These are phyloP conservation scores for Fraxinus pennsylvanica DNA, from an alignment of 257 asterid species.

Conservation along the genomic window DNA sequence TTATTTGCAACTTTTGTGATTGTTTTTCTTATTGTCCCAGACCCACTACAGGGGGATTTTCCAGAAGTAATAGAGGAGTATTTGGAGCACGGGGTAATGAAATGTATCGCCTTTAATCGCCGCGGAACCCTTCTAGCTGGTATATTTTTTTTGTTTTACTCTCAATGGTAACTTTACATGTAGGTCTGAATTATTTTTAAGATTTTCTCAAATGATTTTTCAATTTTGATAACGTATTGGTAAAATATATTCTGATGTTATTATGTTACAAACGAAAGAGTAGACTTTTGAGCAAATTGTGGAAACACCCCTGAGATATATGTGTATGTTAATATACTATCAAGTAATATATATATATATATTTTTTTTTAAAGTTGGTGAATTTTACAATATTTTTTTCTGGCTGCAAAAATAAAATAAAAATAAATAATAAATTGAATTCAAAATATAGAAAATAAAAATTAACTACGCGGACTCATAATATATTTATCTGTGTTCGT, in stretches of 20 bases:
- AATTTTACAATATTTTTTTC: too few relatives aligned
- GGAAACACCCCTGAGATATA: not conserved
- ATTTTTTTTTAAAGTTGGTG: too few relatives aligned
- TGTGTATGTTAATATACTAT: too few relatives aligned
- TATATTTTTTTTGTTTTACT: conserved; percentile 27
- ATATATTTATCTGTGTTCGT: too few relatives aligned
- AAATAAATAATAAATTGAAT: too few relatives aligned
- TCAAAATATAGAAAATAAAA: too few relatives aligned
- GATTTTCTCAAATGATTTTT: not conserved
- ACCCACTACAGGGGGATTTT: conserved; percentile 91
- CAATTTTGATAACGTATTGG: not conserved
- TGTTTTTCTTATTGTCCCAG: conserved; percentile 36
- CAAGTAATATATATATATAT: too few relatives aligned
- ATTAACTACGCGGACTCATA: too few relatives aligned
- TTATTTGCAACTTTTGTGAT: not conserved
- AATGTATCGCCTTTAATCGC: conserved; percentile 86
- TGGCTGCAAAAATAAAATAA: too few relatives aligned
- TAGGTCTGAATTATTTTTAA: conserved; percentile 4
- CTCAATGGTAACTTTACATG: not conserved
- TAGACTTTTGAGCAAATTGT: not conserved
- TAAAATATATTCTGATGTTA: not conserved
- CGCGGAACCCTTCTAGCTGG: conserved; percentile 97
- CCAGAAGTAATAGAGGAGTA: conserved; percentile 93
- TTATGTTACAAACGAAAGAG: not conserved
- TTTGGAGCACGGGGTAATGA: conserved; percentile 78